Evolutionary conservation across 1,284 basidiomycete genomes (phyloP).

Genomic region (Apiotrichum sp.): DNA sequence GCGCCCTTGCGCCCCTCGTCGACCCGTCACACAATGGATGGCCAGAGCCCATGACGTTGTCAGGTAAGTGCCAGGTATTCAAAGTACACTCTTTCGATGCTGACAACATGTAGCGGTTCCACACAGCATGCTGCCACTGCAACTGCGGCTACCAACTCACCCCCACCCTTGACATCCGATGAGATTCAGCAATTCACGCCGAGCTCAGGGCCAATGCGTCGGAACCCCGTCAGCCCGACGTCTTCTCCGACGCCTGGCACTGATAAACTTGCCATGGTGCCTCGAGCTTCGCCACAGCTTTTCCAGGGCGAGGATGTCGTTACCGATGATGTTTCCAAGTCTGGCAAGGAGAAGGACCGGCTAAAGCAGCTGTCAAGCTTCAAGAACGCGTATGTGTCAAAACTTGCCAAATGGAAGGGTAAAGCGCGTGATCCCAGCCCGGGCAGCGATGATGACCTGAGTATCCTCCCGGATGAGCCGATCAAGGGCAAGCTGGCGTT

Average conservation of each 20-base stretch:
- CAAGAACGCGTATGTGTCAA: neutral
- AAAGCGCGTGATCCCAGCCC: neutral
- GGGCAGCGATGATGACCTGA: slow-evolving; percentile 21
- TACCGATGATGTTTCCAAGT: neutral
- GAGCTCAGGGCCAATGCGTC: slow-evolving; percentile 14
- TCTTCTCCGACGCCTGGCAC: slow-evolving; percentile 20
- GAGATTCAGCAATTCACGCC: slow-evolving; percentile 29
- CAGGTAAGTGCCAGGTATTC: neutral
- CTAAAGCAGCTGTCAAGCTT: neutral
- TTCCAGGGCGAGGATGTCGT: no score
- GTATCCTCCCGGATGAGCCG: slow-evolving; percentile 8
- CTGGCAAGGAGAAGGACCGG: neutral
- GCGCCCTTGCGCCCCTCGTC: slow-evolving; percentile 13
- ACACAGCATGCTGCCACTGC: neutral
- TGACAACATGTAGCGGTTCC: neutral
- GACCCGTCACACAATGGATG: slow-evolving; percentile 28
- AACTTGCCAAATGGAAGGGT: neutral
- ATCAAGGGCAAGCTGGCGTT: neutral
- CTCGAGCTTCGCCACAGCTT: no score
- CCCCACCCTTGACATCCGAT: slow-evolving; percentile 16
- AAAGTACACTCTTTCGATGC: neutral
- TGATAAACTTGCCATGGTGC: neutral
- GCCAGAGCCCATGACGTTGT: slow-evolving; percentile 9
- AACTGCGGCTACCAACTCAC: no score
- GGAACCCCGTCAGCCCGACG: neutral